Conservation (phyloP, 371 early-diverging fungal species). For the Zychaea mexicana region DNA sequence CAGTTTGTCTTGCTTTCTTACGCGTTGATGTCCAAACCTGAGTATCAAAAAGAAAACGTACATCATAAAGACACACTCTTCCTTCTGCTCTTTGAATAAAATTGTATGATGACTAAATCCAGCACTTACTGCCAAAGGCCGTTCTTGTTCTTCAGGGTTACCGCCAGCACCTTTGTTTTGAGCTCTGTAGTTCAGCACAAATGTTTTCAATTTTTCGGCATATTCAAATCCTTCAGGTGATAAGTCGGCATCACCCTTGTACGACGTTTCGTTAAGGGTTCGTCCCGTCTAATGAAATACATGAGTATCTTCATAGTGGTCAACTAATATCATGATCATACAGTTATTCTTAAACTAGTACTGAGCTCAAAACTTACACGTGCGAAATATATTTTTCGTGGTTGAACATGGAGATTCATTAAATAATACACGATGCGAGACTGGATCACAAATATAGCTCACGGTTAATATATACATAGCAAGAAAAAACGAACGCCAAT, state of each 20-base stretch:
- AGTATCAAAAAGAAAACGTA: background rate
- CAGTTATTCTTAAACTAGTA: background rate
- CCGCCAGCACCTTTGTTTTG: constrained; percentile 14
- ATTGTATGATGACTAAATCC: too few species aligned
- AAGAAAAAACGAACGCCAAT: background rate
- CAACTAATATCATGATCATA: background rate
- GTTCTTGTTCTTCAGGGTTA: constrained; percentile 34
- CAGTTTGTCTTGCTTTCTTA: constrained; percentile 71
- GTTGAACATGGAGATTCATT: constrained; percentile 96
- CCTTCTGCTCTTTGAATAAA: too few species aligned
- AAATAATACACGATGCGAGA: constrained; percentile 93
- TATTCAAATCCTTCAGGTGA: constrained; percentile 59
- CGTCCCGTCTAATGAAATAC: constrained; percentile 45
- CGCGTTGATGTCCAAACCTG: constrained; percentile 81
- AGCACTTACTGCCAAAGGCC: constrained; percentile 36
- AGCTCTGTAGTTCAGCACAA: constrained; percentile 51
- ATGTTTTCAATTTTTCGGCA: constrained; percentile 62
- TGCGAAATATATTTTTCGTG: constrained; percentile 91
- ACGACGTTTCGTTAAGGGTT: constrained; percentile 42
- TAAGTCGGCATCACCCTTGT: constrained; percentile 57
- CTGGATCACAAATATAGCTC: constrained; percentile 32
- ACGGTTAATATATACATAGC: too few species aligned
- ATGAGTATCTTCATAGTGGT: background rate
- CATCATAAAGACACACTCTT: too few species aligned
- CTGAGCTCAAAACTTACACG: constrained; percentile 47